These are phyloP conservation scores for Mycena epipterygia DNA, from an alignment of 768 basidiomycete species.

Conservation along the genomic window DNA sequence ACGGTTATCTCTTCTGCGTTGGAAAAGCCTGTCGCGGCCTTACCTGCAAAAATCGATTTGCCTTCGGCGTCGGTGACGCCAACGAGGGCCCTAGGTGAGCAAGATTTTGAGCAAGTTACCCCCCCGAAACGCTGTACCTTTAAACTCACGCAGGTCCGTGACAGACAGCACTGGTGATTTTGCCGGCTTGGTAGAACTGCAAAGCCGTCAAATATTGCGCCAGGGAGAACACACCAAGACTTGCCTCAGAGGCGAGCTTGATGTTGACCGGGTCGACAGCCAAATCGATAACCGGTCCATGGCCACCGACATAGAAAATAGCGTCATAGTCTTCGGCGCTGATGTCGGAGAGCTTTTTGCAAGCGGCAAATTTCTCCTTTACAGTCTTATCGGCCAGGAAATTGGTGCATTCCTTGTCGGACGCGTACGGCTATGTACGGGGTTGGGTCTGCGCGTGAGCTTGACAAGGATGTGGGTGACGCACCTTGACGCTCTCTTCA, in stretches of 20 bases:
- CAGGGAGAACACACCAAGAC: slow-evolving; percentile 28
- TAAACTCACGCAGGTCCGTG: slow-evolving; percentile 79
- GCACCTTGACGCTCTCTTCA: slow-evolving; percentile 64
- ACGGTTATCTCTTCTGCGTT: slow-evolving; percentile 74
- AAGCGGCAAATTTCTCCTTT: slow-evolving; percentile 63
- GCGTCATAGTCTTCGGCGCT: slow-evolving; percentile 74
- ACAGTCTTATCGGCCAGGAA: slow-evolving; percentile 73
- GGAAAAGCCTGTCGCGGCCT: slow-evolving; percentile 74
- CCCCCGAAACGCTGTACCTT: neutral
- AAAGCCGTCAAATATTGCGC: neutral
- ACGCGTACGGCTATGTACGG: slow-evolving; percentile 56
- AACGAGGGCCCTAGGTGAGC: slow-evolving; percentile 65
- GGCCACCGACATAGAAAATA: slow-evolving; percentile 83
- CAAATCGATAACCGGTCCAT: slow-evolving; percentile 78
- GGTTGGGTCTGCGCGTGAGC: neutral
- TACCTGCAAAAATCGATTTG: slow-evolving; percentile 75
- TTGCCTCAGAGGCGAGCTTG: slow-evolving; percentile 68
- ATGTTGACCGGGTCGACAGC: slow-evolving; percentile 68
- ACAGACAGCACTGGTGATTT: slow-evolving; percentile 81
- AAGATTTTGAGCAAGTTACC: neutral
- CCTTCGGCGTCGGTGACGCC: slow-evolving; percentile 66
- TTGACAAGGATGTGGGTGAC: neutral
- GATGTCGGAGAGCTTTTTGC: slow-evolving; percentile 74
- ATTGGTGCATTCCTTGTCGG: slow-evolving; percentile 66
- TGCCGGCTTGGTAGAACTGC: slow-evolving; percentile 77